Evolutionary conservation across 345 rosid species (phyloP).

Genomic region (Eucalyptus cladocalyx): DNA sequence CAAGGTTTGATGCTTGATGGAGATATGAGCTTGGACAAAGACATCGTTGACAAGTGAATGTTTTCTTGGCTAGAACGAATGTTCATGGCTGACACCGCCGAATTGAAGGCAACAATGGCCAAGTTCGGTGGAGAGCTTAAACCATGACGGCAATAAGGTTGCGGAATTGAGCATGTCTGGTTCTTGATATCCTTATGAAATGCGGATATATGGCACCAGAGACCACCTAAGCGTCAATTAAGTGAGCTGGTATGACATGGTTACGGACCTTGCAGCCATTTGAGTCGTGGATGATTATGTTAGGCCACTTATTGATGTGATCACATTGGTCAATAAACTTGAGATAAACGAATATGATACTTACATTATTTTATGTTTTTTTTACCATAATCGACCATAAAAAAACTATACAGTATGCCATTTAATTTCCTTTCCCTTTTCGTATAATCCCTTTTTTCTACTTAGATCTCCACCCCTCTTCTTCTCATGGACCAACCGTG

Average conservation of each 20-base stretch:
- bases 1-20: background rate
- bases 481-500: background rate
- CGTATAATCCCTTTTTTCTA: background rate
- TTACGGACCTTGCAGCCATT: background rate
- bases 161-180: background rate
- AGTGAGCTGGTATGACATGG: background rate
- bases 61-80: background rate
- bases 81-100: background rate
- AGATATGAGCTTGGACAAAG: background rate
- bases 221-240: background rate
- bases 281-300: background rate
- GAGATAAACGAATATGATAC: background rate
- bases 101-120: background rate
- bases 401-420: background rate
- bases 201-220: background rate
- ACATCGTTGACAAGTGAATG: background rate
- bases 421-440: background rate
- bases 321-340: background rate
- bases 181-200: background rate
- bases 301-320: background rate
- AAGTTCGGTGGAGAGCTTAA: background rate
- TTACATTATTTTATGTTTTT: background rate
- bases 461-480: background rate
- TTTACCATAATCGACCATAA: background rate
- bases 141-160: background rate